Evolutionary conservation across 495 filamentous ascomycete genomes (phyloP), one percentile per base, ranked within the genome.

Genomic region (Xylaria curta): DNA sequence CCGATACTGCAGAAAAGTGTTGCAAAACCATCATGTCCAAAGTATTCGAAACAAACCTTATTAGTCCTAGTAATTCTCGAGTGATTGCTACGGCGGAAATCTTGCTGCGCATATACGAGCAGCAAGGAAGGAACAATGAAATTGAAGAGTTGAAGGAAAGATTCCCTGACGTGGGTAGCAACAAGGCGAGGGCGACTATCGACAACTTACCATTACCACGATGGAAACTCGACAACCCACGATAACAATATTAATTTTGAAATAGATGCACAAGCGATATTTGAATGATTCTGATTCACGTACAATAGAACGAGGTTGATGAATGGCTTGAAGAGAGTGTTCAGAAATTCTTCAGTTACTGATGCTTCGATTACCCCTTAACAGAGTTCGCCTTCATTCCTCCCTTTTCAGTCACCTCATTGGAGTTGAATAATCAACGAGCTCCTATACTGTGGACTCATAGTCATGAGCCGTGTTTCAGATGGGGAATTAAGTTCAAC

Each of bases 61-160:
- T 77, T 7, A 60, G 70, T 21, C 54, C 72, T n/a, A 73, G 75
- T 42, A 60, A 76, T 64, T 68, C 68, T 31, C 73, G 75, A 44
- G 74, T 71, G 12, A 38, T 74, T 21, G 66, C 72, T 21, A 75
- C 72, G 38, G 75, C 76, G 28, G 72, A 79, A 13, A 60, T 72
- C 4, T 67, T 79, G 12, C 44, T 69, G 26, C 58, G 64, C 17
- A 77, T 79, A 46, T 79, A 77, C 66, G 58, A 66, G 15, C 60
- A 72, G 10, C 73, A 74, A 54, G 70, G 46, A 36, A 70, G 70
- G 31, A 47, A 40, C 33, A 33, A n/a, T 19, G 73, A 74, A 31
- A 36, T 74, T 46, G 17, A 40, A 24, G 70, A 51, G 42, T 56
- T 74, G 26, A 74, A 72, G 62, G 31, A 12, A 65, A 56, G 38